Conservation (phyloP, 2,329 filamentous ascomycete genomes). For the Cladosporium sp. region DNA sequence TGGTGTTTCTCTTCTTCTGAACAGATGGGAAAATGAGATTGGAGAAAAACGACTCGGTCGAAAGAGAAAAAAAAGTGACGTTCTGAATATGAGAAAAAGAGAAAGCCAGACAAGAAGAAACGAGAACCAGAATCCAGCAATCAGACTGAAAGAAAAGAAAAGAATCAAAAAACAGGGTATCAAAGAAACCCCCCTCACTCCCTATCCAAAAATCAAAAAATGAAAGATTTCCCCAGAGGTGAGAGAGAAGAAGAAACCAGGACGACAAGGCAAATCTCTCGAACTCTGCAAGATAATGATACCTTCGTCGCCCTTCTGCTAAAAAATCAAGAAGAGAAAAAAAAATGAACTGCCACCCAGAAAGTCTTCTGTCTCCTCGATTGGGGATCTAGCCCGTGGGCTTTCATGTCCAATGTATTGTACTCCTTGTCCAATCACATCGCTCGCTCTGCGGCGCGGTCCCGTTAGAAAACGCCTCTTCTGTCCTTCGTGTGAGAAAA, state of each 20-base stretch:
- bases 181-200: constrained; percentile 10
- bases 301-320: not conserved
- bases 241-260: not conserved
- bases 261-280: not conserved
- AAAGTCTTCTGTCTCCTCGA: not conserved
- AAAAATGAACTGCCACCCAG: not conserved
- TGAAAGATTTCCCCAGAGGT: not conserved
- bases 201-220: not conserved
- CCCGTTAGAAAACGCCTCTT: not conserved
- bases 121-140: no score
- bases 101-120: no score
- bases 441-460: constrained; percentile 13
- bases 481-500: constrained; percentile 6
- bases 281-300: not conserved
- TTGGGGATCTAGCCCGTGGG: constrained; percentile 5
- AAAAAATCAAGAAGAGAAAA: constrained; percentile 2
- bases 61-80: no score
- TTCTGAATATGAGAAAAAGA: no score
- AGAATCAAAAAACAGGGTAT: constrained; percentile 9
- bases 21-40: no score
- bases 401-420: not conserved
- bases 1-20: no score
- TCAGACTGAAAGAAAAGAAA: not conserved
- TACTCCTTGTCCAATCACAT: constrained; percentile 2
- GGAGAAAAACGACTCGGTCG: no score